Base-by-base conservation (phyloP, 2,329 filamentous ascomycete genomes). In the Aspergillus fischeri region DNA sequence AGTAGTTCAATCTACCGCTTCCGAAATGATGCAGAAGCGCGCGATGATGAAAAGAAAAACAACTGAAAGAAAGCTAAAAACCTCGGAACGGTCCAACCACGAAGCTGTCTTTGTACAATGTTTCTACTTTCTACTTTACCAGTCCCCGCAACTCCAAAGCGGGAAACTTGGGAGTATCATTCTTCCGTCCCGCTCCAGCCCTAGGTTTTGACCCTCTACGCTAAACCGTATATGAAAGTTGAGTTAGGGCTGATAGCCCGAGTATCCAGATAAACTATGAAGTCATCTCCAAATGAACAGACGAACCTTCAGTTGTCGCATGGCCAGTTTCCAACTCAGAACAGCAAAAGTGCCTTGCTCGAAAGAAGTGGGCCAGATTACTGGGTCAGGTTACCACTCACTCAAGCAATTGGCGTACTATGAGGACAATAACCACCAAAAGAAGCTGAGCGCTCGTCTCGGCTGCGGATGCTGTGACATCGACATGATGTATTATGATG, bases 401-500 rank as follows among this genome's bases (percentile, higher is more conserved):
- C 32, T 17, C 14, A 21, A 24, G 8, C 6, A 8, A 44, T 21
- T 44, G 41, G 17, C 20, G 7, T 20, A 44, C 41, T 10, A 20
- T 24, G 41, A 44, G 27, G 32, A 51, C 27, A 35, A 35, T 29
- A 28, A 52, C 51, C n/a, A 21, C 24, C 38, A 28, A 11, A 47
- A 47, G 21, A 10, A 27, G 44, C 41, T 44, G 21, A 10, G n/a
- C 21, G 8, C 41, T 44, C 41, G 7, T 44, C 10, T 21, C n/a
- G 41, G 41, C 41, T n/a, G 32, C 25, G 41, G 52, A 21, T 21
- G 25, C 14, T 35, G 62, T 71, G 68, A 71, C 68, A 70, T 70
- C 61, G 52, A 51, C 64, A 73, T 73, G 71, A 73, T 73, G 69
- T 65, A 64, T 42, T 56, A 69, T 71, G 70, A 73, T 67, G 69